Evolutionary conservation across 768 basidiomycete species (phyloP).

Genomic region (Psilocybe azurescens): DNA sequence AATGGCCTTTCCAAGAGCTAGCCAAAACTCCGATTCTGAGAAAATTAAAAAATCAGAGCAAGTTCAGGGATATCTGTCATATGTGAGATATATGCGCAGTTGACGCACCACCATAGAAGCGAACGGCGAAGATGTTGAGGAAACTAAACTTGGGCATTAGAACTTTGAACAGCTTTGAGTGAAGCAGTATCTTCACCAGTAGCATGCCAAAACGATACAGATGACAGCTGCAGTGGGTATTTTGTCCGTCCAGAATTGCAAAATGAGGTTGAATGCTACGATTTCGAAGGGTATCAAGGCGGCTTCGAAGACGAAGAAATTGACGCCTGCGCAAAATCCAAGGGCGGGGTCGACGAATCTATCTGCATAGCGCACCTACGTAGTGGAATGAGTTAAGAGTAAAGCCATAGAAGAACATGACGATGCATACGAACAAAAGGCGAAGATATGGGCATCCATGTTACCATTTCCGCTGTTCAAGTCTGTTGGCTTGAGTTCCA

Average conservation of each 20-base stretch:
- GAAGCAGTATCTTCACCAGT: constrained; percentile 34
- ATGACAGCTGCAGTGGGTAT: constrained; percentile 53
- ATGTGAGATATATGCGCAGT: background rate
- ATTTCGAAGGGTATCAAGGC: constrained; percentile 54
- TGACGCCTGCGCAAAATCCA: constrained; percentile 59
- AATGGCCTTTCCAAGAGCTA: constrained; percentile 54
- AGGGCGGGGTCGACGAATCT: constrained; percentile 62
- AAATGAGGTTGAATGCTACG: constrained; percentile 56
- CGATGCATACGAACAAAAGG: constrained; percentile 57
- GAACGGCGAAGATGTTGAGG: constrained; percentile 53
- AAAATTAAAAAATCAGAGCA: background rate
- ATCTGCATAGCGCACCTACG: constrained; percentile 61
- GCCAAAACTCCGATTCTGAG: constrained; percentile 61
- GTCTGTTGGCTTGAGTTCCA: constrained; percentile 25
- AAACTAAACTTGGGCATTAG: constrained; percentile 29
- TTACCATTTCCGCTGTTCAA: constrained; percentile 74
- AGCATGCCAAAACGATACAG: constrained; percentile 44
- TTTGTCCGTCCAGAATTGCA: constrained; percentile 59
- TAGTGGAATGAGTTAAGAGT: background rate
- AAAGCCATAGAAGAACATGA: background rate
- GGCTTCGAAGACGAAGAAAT: constrained; percentile 61
- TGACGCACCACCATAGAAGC: constrained; percentile 51
- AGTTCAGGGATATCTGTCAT: background rate
- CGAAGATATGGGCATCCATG: constrained; percentile 81
- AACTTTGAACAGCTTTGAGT: background rate